A percentile compares a stretch with the other conserved stretches of the same genome.
Evolutionary conservation across 306 rosid genomes (phyloP).

Genomic region (Erythrophleum fordii): DNA sequence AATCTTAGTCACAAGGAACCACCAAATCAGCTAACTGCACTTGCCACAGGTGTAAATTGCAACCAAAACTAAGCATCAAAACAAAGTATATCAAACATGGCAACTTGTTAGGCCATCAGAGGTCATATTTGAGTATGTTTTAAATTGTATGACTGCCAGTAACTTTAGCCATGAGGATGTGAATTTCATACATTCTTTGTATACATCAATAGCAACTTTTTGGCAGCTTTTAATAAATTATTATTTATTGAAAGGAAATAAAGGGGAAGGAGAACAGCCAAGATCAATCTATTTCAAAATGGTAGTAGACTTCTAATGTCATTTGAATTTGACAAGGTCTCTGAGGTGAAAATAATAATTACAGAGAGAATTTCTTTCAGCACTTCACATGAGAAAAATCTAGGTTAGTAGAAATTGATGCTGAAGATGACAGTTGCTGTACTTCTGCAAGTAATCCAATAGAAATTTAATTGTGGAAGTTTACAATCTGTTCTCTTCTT

Average conservation of each 20-base stretch:
- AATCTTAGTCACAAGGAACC: conserved; percentile 3
- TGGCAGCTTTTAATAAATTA: background rate
- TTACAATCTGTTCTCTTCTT: background rate
- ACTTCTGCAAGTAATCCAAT: background rate
- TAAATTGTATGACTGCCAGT: conserved; percentile 10
- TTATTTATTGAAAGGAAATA: background rate
- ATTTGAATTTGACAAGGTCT: background rate
- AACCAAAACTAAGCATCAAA: background rate
- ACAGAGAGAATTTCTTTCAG: background rate
- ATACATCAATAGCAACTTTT: conserved; percentile 11
- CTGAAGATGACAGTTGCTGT: background rate
- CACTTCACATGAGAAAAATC: background rate
- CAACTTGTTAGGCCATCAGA: conserved; percentile 9
- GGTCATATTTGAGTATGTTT: background rate
- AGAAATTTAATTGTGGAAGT: conserved; percentile 4
- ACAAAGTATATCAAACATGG: conserved; percentile 27
- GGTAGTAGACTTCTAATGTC: conserved; percentile 8
- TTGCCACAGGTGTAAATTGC: background rate
- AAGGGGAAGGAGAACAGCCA: conserved; percentile 1
- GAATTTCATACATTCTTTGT: background rate
- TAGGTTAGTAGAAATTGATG: background rate
- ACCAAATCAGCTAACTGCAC: conserved; percentile 15
- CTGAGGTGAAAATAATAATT: conserved; percentile 9
- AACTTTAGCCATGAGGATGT: conserved; percentile 8
- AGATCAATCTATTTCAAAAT: background rate